Conservation (phyloP, 2,329 filamentous ascomycete species). For the Exophiala sideris region DNA sequence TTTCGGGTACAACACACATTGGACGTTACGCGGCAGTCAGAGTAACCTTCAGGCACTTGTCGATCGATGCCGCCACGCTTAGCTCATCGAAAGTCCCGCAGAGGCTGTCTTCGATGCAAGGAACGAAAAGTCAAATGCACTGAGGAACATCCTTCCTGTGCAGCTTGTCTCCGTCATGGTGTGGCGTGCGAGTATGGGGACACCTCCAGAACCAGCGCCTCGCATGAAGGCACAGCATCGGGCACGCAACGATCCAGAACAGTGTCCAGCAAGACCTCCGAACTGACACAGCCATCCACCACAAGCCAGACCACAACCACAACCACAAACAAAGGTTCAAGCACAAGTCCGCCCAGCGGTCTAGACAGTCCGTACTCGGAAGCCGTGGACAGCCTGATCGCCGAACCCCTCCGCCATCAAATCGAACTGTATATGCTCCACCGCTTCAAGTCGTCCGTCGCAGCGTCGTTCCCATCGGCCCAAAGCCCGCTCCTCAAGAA, state of each 20-base stretch:
- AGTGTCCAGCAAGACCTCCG: too few relatives aligned
- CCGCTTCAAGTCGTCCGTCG: slow-evolving; percentile 12
- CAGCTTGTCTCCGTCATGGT: slow-evolving; percentile 7
- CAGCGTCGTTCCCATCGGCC: slow-evolving; percentile 5
- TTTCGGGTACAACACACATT: too few relatives aligned
- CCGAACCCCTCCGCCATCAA: slow-evolving; percentile 3
- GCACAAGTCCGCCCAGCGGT: not conserved
- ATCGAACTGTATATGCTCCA: slow-evolving; percentile 16
- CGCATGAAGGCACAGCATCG: not conserved
- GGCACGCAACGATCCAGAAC: too few relatives aligned
- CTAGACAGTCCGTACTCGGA: slow-evolving; percentile 7
- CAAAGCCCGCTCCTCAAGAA: slow-evolving; percentile 1
- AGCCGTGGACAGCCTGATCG: not conserved
- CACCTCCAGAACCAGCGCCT: not conserved
- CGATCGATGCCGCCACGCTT: slow-evolving; percentile 6
- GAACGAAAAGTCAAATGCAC: slow-evolving; percentile 30
- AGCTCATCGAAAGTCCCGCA: slow-evolving; percentile 15
- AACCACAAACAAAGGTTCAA: not conserved
- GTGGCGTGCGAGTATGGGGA: slow-evolving; percentile 6
- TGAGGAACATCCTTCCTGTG: slow-evolving; percentile 29
- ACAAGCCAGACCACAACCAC: not conserved
- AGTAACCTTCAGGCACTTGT: too few relatives aligned
- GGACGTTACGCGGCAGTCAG: too few relatives aligned
- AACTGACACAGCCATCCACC: too few relatives aligned
- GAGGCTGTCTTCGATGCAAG: slow-evolving; percentile 18